Conservation (phyloP, 306 rosid genomes). For the Sesbania bispinosa region DNA sequence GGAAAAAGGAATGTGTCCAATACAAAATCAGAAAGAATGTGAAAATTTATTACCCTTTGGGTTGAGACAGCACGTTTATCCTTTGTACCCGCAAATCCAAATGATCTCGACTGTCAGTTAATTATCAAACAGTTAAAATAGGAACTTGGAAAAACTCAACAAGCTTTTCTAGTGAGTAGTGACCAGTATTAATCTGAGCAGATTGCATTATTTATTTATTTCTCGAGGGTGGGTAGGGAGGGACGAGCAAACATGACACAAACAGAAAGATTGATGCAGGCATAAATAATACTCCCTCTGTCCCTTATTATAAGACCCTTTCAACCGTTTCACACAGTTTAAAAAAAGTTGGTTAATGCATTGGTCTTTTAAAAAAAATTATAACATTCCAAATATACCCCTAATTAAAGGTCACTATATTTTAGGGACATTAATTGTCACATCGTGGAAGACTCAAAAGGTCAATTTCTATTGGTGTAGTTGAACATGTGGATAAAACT, state of each 20-base stretch:
- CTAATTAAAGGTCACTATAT: too few relatives aligned
- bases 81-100: slow-evolving; percentile 97
- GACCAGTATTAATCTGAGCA: slow-evolving; percentile 15
- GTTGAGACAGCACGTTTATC: slow-evolving; percentile 90
- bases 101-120: slow-evolving; percentile 70
- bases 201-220: background rate
- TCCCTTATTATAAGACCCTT: too few relatives aligned
- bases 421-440: too few relatives aligned
- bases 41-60: slow-evolving; percentile 68
- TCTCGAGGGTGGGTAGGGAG: slow-evolving; percentile 3
- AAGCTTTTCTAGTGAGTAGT: slow-evolving; percentile 23
- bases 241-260: background rate
- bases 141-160: background rate
- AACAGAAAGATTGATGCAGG: background rate
- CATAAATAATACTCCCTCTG: too few relatives aligned
- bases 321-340: too few relatives aligned
- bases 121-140: slow-evolving; percentile 16
- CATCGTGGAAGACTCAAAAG: too few relatives aligned
- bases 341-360: too few relatives aligned
- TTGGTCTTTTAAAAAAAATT: too few relatives aligned
- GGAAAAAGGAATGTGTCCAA: background rate
- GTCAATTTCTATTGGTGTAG: too few relatives aligned
- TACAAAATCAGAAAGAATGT: slow-evolving; percentile 6
- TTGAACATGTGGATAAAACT: too few relatives aligned
- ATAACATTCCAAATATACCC: too few relatives aligned